Evolutionary conservation across 208 protist species (phyloP).

Genomic region (Trypanosomatidae sp.): DNA sequence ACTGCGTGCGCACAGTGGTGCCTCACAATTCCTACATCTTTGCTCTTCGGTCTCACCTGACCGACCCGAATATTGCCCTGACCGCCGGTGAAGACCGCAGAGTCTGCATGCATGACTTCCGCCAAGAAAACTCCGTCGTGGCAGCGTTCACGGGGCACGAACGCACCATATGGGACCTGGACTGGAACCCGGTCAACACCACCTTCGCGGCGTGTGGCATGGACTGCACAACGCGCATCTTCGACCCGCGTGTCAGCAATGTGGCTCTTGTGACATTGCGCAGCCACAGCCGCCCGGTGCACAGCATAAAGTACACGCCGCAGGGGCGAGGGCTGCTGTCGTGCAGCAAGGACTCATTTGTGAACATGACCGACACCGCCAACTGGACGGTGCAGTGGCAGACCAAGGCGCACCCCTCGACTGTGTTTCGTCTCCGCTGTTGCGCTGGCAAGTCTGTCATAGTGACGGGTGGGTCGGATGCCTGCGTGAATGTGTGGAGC

Average conservation of each 20-base stretch:
- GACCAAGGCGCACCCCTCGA: constrained; percentile 47
- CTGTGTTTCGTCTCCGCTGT: constrained; percentile 61
- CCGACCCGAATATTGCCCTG: constrained; percentile 39
- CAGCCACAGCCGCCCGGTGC: constrained; percentile 53
- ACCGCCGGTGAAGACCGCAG: constrained; percentile 52
- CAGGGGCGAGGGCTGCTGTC: constrained; percentile 46
- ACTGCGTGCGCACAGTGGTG: constrained; percentile 19
- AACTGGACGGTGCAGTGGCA: constrained; percentile 54
- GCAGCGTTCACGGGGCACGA: constrained; percentile 48
- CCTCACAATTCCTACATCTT: constrained; percentile 64
- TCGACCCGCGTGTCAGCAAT: constrained; percentile 48
- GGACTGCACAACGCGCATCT: constrained; percentile 60
- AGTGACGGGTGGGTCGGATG: constrained; percentile 45
- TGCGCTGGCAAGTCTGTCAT: constrained; percentile 34
- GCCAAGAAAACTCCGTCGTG: constrained; percentile 35
- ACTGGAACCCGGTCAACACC: constrained; percentile 31
- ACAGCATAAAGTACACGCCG: constrained; percentile 56
- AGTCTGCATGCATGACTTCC: constrained; percentile 71
- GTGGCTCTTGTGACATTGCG: constrained; percentile 25
- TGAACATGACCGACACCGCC: constrained; percentile 34
- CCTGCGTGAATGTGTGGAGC: constrained; percentile 61
- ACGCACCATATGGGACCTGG: constrained; percentile 62
- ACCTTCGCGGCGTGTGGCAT: constrained; percentile 63
- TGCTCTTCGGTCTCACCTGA: constrained; percentile 36
- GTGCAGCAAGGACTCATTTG: constrained; percentile 48